Base-by-base conservation (phyloP, 2,329 filamentous ascomycete genomes). In the Colletotrichum sansevieriae region DNA sequence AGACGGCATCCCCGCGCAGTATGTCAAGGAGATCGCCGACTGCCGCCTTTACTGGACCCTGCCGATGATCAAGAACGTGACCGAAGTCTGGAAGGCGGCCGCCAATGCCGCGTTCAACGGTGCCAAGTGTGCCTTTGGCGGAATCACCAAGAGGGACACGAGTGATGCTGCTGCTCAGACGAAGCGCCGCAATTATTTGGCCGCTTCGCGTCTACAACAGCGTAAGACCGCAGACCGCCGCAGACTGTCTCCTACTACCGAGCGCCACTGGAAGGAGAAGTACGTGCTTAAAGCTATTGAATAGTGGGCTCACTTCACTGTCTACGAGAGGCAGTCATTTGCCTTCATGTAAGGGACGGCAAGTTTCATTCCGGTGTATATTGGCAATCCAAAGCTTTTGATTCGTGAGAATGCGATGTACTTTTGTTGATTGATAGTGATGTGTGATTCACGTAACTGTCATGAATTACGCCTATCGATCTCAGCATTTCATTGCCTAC, bases 41-140 rank as follows among this genome's bases (percentile, higher is more conserved):
- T 87, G 84, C 74, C 79, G 84, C 15, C 80, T 87, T 29, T 86
- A 81, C 75, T 86, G 83, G 77, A 86, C 84, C 3, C 78, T 78
- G 39, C 78, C 77, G n/a, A 87, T 86, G 82, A 72, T 84, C 54
- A 78, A 75, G 9, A 82, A 85, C 69, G 78, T 84, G 52, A 78
- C 77, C 10, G 81, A 81, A 44, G 75, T 83, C 20, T 87, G 85
- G 85, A 82, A 82, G 74, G 78, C 80, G 6, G 78, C 80, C 2
- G 81, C 81, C 0, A 71, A 76, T 35, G 77, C 79, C 1, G 80
- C 80, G 1, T 83, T 82, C 70, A 78, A 79, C 66, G 80, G 80
- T 7, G 81, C 76, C 3, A 78, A 78, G 54, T 83, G 81, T 58
- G 81, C 78, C 13, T 75, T 76, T 29, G 81, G 81, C 6, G 73